Conservation (phyloP, 1,139 yeast genomes). For the Scheffersomyces lignicola region DNA sequence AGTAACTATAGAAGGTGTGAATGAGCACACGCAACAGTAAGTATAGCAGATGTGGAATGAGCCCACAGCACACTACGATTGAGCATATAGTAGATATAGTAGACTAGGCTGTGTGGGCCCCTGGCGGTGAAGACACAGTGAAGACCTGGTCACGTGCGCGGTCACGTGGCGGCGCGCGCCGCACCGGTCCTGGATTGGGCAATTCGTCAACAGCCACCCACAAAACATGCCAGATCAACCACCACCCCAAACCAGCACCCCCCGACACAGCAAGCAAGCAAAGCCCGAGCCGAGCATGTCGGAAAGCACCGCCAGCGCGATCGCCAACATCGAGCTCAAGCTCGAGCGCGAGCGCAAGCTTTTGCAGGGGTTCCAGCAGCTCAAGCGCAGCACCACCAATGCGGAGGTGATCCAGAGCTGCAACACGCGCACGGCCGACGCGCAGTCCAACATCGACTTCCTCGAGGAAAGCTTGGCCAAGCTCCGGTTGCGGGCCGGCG, state of each 20-base stretch:
- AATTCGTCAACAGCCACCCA: slow-evolving; percentile 3
- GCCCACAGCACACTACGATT: no score
- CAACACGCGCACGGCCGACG: slow-evolving; percentile 86
- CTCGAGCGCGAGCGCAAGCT: slow-evolving; percentile 86
- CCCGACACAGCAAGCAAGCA: not conserved
- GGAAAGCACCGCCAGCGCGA: slow-evolving; percentile 24
- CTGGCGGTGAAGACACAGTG: no score
- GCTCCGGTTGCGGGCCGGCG: slow-evolving; percentile 42
- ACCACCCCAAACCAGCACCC: slow-evolving; percentile 1
- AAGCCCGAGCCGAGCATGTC: slow-evolving; percentile 1
- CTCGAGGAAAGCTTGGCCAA: slow-evolving; percentile 75
- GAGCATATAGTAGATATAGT: no score
- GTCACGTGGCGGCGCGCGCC: no score
- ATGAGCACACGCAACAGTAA: no score
- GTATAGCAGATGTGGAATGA: no score
- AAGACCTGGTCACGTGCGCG: no score
- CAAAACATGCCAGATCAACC: not conserved
- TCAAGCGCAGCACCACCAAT: slow-evolving; percentile 77
- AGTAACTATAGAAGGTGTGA: no score
- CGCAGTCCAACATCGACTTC: slow-evolving; percentile 87
- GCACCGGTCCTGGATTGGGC: no score
- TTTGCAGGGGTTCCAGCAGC: slow-evolving; percentile 80
- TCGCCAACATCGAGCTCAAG: slow-evolving; percentile 72
- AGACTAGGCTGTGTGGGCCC: no score
- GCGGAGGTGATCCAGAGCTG: slow-evolving; percentile 85